A percentile compares a stretch with the other conserved stretches of the same genome.
Conservation (phyloP, 139 green algal species). For the Chlamydomonas sphaeroides region DNA sequence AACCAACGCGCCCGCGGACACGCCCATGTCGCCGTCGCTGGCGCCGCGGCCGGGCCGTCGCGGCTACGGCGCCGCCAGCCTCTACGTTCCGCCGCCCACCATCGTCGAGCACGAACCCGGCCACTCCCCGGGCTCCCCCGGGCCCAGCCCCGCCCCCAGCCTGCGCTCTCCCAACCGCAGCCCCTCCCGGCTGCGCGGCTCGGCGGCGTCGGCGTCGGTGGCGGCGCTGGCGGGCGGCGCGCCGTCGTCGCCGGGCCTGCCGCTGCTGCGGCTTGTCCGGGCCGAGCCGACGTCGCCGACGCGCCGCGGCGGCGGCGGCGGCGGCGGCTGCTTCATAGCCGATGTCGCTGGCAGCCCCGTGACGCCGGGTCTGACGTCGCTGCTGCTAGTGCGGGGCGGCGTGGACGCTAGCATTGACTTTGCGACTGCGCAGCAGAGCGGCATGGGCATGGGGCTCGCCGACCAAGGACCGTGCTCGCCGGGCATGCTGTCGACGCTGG, state of each 20-base stretch:
- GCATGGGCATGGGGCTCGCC: too few species aligned
- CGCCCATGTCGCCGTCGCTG: slow-evolving; percentile 26
- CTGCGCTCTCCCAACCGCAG: slow-evolving; percentile 15
- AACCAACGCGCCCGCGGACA: slow-evolving; percentile 4
- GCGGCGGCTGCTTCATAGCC: background rate
- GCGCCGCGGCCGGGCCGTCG: background rate
- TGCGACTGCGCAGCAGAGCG: too few species aligned
- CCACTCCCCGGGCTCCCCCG: too few species aligned
- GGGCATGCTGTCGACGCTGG: background rate
- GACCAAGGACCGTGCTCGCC: slow-evolving; percentile 18
- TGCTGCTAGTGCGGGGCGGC: slow-evolving; percentile 18
- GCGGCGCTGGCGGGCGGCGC: background rate
- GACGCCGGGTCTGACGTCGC: background rate
- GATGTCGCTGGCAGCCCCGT: background rate
- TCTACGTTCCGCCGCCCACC: slow-evolving; percentile 13
- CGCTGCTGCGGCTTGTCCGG: background rate
- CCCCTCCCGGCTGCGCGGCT: background rate
- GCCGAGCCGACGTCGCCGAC: background rate
- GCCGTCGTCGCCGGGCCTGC: slow-evolving; percentile 2
- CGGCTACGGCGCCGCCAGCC: background rate
- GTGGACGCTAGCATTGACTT: slow-evolving; percentile 30
- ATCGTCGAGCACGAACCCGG: slow-evolving; percentile 29
- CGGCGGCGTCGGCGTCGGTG: background rate
- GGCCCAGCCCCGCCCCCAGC: too few species aligned
- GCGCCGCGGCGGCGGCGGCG: background rate